These are phyloP conservation scores for Lodderomyces beijingensis DNA, from an alignment of 1,139 yeast genomes.

Conservation along the genomic window DNA sequence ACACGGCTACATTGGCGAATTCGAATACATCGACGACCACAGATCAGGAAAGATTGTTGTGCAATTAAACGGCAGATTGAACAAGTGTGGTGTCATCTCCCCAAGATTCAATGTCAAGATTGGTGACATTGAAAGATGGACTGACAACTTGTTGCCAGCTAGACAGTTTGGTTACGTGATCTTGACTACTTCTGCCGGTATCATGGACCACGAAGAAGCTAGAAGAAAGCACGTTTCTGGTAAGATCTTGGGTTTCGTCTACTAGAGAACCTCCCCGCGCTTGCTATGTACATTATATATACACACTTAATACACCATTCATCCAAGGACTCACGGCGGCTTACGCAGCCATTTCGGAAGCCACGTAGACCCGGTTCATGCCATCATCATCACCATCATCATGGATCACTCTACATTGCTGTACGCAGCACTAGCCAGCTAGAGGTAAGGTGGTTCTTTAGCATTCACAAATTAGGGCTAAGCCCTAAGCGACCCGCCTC, in stretches of 20 bases:
- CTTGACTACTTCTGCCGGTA: conserved; percentile 98
- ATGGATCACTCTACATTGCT: too few species aligned
- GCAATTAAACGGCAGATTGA: conserved; percentile 95
- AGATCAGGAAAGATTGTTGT: conserved; percentile 97
- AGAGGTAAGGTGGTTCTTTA: too few species aligned
- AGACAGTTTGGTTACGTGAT: conserved; percentile 98
- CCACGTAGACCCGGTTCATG: too few species aligned
- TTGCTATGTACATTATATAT: too few species aligned
- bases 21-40: conserved; percentile 98
- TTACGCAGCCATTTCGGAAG: too few species aligned
- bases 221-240: conserved; percentile 99
- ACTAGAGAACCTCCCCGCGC: too few species aligned
- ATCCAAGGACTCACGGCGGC: too few species aligned
- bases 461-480: too few species aligned
- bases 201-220: conserved; percentile 99
- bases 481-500: too few species aligned
- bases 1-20: conserved; percentile 99
- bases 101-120: conserved; percentile 97
- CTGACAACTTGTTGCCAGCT: conserved; percentile 94
- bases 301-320: too few species aligned
- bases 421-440: too few species aligned
- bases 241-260: conserved; percentile 94
- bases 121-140: conserved; percentile 95
- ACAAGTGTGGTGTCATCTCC: conserved; percentile 97
- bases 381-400: too few species aligned